Percentiles rank a stretch among this genome's conserved stretches.
phyloP scores from a whole-genome alignment of 2,329 filamentous ascomycete genomes.

The Sporothrix euskadiensis region DNA sequence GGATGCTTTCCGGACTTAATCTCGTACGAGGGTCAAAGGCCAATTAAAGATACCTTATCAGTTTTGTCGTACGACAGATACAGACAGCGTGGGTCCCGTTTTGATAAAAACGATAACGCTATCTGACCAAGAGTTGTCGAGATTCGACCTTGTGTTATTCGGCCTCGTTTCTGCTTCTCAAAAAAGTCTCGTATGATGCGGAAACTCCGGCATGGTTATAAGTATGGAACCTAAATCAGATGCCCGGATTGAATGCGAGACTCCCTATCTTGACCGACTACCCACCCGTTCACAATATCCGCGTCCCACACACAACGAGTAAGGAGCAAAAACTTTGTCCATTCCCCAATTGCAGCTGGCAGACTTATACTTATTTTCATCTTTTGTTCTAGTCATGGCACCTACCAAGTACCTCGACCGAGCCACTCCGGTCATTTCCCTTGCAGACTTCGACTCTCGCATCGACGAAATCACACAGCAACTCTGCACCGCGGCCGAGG shows the following conservation, averaged over 20 bases:
- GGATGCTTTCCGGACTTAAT: conserved; percentile 8
- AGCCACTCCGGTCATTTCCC: conserved; percentile 53
- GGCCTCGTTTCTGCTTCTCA: conserved; percentile 8
- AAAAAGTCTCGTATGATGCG: conserved; percentile 9
- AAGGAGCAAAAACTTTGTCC: conserved; percentile 11
- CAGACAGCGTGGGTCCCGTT: conserved; percentile 1
- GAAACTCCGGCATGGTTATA: conserved; percentile 8
- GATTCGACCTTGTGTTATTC: conserved; percentile 3
- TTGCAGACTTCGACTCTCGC: conserved; percentile 53
- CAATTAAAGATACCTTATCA: neutral
- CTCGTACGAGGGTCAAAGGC: conserved; percentile 10
- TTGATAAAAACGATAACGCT: conserved; percentile 10
- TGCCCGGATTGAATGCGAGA: conserved; percentile 10
- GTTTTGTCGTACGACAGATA: conserved; percentile 17
- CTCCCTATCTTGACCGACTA: conserved; percentile 8
- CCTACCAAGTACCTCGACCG: conserved; percentile 46
- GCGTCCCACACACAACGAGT: conserved; percentile 6
- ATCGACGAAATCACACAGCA: conserved; percentile 55
- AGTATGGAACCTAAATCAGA: conserved; percentile 13
- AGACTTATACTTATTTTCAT: neutral
- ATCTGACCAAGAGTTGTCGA: conserved; percentile 11
- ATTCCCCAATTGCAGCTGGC: conserved; percentile 6
- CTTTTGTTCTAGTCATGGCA: conserved; percentile 8
- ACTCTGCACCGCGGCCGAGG: conserved; percentile 56
- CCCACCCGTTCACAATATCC: conserved; percentile 5